Evolutionary conservation across 345 rosid genomes (phyloP).

Genomic region (Brassica nigra): DNA sequence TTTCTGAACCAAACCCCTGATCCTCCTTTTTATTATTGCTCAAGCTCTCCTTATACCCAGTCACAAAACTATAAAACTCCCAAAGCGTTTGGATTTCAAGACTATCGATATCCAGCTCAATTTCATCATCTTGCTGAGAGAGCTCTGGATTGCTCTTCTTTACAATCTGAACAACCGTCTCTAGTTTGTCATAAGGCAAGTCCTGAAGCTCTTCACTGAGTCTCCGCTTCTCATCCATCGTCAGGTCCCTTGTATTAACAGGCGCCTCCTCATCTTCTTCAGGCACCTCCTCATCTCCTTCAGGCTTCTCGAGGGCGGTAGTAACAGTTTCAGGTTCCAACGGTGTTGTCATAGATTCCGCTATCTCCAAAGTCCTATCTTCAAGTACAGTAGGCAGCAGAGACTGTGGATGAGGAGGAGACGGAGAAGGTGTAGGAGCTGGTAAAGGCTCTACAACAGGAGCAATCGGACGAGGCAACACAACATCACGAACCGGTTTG

Average conservation of each 20-base stretch:
- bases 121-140: constrained; percentile 80
- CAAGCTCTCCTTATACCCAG: constrained; percentile 51
- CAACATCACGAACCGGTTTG: constrained; percentile 32
- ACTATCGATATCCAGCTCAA: constrained; percentile 86
- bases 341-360: constrained; percentile 48
- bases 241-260: constrained; percentile 59
- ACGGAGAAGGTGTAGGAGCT: constrained; percentile 36
- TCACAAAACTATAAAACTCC: constrained; percentile 79
- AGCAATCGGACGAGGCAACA: constrained; percentile 23
- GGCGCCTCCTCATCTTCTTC: constrained; percentile 48
- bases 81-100: constrained; percentile 81
- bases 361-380: constrained; percentile 42
- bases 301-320: constrained; percentile 43
- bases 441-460: constrained; percentile 30
- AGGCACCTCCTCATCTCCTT: constrained; percentile 47
- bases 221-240: constrained; percentile 77
- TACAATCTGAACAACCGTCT: constrained; percentile 74
- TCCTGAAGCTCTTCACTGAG: constrained; percentile 68
- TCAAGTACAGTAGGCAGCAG: constrained; percentile 17
- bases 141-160: constrained; percentile 78
- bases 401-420: constrained; percentile 23
- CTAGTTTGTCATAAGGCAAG: constrained; percentile 81
- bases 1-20: constrained; percentile 48
- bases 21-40: constrained; percentile 55
- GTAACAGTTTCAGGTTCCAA: constrained; percentile 42